Evolutionary conservation across 2,329 filamentous ascomycete genomes (phyloP), one percentile per base, ranked within the genome.

Genomic region (Colletotrichum tamarilloi): DNA sequence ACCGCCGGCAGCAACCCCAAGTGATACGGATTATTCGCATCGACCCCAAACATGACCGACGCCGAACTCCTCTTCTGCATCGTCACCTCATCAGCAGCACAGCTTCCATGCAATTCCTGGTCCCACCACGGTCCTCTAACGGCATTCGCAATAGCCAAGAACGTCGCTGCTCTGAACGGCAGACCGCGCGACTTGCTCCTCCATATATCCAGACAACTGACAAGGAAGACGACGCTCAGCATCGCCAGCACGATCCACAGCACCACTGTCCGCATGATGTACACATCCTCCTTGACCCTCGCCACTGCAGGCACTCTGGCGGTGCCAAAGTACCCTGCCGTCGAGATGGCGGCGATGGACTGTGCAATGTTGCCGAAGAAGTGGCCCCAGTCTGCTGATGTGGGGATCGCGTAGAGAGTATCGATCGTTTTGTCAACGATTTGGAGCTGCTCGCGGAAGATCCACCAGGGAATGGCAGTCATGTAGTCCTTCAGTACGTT

Each of bases 121-220:
- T 67, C 68, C 68, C 63, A 72, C 63, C 68, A 68, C 1, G 57
- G 63, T 2, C 68, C 68, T n/a, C 68, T n/a, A 0, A 67, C 68
- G 1, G 63, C 63, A 19, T 72, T 72, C 6, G 68, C 63, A 4
- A 72, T 57, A 9, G 63, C 68, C 63, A 67, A 14, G 26, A 72
- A 72, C 7, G 63, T 62, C 11, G 68, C 63, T 5, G 68, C 14
- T 14, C 68, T 24, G 1, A 67, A 71, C 5, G 62, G 68, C 26
- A 71, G 19, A 19, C 62, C 68, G 1, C 62, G 55, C 3, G 68
- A 71, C 26, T 67, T 71, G 63, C 68, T 67, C 24, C 68, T 35
- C 53, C 62, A 71, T 4, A 71, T 38, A 12, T 71, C 62, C 19
- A 71, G 24, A 35, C 62, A 67, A 5, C 68, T 71, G n/a, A 59